phyloP scores from a whole-genome alignment of 176 grass and related monocot genomes.

The Oryza meyeriana region DNA sequence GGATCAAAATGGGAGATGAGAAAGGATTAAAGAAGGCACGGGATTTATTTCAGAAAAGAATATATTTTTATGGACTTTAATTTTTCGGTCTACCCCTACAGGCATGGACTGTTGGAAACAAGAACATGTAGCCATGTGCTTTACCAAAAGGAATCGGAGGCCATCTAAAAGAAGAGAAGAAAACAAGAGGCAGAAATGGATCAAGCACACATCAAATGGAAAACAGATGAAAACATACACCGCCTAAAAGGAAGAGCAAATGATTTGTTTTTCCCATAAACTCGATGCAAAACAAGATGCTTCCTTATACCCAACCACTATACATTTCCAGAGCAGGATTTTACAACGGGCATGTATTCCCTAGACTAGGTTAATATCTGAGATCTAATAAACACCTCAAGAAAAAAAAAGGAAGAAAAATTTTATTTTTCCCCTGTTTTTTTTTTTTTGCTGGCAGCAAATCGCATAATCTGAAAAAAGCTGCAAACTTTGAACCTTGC shows the following conservation, averaged over 20 bases:
- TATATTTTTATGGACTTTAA: constrained; percentile 4
- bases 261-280: not conserved
- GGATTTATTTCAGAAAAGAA: not conserved
- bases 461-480: not conserved
- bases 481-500: not conserved
- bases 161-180: not conserved
- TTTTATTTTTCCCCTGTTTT: not conserved
- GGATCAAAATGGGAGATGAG: constrained; percentile 1
- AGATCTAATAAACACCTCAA: constrained; percentile 18
- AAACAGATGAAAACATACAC: not conserved
- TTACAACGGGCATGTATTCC: not conserved
- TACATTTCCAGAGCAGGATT: constrained; percentile 11
- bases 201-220: constrained; percentile 4
- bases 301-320: not conserved
- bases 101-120: constrained; percentile 43
- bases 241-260: not conserved
- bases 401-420: not conserved
- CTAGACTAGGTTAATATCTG: not conserved
- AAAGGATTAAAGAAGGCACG: constrained; percentile 2
- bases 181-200: constrained; percentile 7
- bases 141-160: constrained; percentile 27
- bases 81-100: constrained; percentile 17
- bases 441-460: not conserved
- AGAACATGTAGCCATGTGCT: constrained; percentile 42
- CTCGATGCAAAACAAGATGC: not conserved